Conservation (phyloP, 495 filamentous ascomycete genomes). For the Penicillium desertorum region DNA sequence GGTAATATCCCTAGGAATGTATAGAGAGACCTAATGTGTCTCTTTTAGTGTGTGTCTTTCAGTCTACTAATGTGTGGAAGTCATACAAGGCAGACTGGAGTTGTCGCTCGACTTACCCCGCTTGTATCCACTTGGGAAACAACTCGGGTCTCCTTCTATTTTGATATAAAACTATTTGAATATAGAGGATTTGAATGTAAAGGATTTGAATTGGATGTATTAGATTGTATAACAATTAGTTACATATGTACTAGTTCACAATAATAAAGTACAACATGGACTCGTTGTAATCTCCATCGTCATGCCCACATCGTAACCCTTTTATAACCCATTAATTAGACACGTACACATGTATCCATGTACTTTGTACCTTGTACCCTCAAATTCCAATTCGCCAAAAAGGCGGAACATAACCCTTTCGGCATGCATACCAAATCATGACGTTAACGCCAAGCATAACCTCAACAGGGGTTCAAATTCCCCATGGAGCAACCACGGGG, state of each 20-base stretch:
- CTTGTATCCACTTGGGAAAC: slow-evolving; percentile 5
- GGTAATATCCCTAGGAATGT: not conserved
- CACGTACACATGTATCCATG: not conserved
- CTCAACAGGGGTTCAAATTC: slow-evolving; percentile 5
- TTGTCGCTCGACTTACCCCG: slow-evolving; percentile 12
- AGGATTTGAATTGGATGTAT: not conserved
- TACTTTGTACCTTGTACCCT: not conserved
- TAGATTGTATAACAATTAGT: not conserved
- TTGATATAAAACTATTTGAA: not conserved
- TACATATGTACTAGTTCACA: not conserved
- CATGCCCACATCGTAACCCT: not conserved
- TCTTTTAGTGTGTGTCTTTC: not conserved
- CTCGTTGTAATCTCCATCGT: not conserved
- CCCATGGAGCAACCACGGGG: not conserved
- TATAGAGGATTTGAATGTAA: not conserved
- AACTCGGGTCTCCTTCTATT: slow-evolving; percentile 3
- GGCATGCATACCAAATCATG: slow-evolving; percentile 23
- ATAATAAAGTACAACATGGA: not conserved
- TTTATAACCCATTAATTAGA: not conserved
- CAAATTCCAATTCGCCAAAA: not conserved
- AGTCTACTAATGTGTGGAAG: not conserved
- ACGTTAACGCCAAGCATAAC: slow-evolving; percentile 30
- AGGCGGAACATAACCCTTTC: not conserved
- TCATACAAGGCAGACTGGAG: not conserved
- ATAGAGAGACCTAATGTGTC: not conserved